phyloP scores from a whole-genome alignment of 345 rosid genomes.

The Rhodamnia argentea region DNA sequence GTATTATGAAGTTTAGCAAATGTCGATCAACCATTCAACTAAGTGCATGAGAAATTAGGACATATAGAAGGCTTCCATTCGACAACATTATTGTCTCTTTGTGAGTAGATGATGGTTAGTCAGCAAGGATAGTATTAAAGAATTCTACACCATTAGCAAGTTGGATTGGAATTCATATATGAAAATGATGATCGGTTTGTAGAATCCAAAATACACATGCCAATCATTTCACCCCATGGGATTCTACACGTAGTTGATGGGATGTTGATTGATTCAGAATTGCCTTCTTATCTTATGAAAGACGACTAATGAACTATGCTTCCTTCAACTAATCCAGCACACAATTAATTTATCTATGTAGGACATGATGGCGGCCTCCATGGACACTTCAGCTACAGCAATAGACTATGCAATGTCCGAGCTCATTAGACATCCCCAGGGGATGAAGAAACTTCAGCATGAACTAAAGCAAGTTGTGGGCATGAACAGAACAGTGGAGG shows the following conservation, averaged over 20 bases:
- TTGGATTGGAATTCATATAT: no score
- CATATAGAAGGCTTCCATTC: neutral
- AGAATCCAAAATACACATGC: neutral
- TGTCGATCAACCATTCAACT: neutral
- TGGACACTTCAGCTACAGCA: constrained; percentile 5
- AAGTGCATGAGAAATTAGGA: neutral
- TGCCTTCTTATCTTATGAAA: no score
- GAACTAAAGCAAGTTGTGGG: constrained; percentile 33
- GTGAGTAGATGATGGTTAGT: neutral
- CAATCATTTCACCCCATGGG: neutral
- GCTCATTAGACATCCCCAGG: constrained; percentile 20
- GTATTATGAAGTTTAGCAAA: neutral
- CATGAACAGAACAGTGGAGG: constrained; percentile 23
- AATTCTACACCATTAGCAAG: no score
- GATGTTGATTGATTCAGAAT: no score
- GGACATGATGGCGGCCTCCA: no score
- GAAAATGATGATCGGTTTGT: no score
- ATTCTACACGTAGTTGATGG: no score
- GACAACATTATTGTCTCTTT: neutral
- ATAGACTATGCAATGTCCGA: constrained; percentile 25
- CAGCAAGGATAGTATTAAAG: neutral
- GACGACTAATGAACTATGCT: no score
- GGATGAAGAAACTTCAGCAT: constrained; percentile 21
- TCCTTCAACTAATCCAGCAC: no score
- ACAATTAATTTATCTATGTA: no score